Percentiles rank a stretch among this genome's conserved stretches.
Evolutionary conservation across 192 early-diverging fungal species (phyloP).

Genomic region (Rhizophagus clarus): DNA sequence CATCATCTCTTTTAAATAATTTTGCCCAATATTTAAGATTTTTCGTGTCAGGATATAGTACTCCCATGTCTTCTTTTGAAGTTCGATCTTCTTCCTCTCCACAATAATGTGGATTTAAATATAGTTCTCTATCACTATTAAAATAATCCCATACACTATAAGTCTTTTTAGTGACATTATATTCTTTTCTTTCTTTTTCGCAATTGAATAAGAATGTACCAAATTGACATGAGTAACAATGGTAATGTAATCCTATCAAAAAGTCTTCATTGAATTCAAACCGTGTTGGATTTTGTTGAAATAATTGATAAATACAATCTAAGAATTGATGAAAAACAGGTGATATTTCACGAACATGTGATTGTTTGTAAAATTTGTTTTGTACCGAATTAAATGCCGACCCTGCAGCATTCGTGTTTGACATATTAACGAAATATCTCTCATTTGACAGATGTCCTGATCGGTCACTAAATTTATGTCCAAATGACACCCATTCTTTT

Average conservation of each 20-base stretch:
- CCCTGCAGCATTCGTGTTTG: conserved; percentile 55
- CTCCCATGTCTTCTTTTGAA: conserved; percentile 51
- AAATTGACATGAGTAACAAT: conserved; percentile 90
- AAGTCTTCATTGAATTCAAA: conserved; percentile 93
- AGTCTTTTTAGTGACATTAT: conserved; percentile 42
- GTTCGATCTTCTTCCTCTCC: conserved; percentile 48
- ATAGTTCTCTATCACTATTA: conserved; percentile 54
- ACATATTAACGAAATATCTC: conserved; percentile 61
- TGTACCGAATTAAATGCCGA: conserved; percentile 64
- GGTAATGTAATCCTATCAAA: conserved; percentile 79
- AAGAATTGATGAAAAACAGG: conserved; percentile 98
- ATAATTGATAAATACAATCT: conserved; percentile 94
- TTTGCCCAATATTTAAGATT: conserved; percentile 75
- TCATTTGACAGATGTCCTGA: conserved; percentile 88
- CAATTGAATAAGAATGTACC: conserved; percentile 94
- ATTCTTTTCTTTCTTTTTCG: conserved; percentile 69
- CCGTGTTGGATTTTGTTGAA: conserved; percentile 80
- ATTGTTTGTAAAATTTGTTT: conserved; percentile 57
- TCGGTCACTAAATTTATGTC: conserved; percentile 93
- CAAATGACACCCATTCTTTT: conserved; percentile 98
- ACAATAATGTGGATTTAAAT: conserved; percentile 63
- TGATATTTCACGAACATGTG: conserved; percentile 78
- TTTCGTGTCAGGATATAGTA: conserved; percentile 62
- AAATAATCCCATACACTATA: conserved; percentile 88
- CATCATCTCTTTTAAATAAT: conserved; percentile 61